These are phyloP conservation scores for Daldinia grandis DNA, from an alignment of 495 filamentous ascomycete genomes.

Conservation along the genomic window DNA sequence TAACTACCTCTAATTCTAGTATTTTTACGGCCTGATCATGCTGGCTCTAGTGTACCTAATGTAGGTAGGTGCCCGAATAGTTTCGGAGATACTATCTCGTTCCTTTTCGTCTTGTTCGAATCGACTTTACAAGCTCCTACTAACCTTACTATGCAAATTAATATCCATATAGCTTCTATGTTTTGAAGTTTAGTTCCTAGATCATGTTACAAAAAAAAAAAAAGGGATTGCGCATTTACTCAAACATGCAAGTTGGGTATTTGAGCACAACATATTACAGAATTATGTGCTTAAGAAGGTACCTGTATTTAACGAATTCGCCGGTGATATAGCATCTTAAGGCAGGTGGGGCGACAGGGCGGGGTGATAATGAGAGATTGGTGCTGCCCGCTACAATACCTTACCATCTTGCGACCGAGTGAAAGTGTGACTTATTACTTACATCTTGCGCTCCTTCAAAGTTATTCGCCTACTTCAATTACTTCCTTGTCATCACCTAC, in stretches of 20 bases:
- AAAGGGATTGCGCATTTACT: background rate
- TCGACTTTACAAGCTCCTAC: background rate
- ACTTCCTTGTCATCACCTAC: background rate
- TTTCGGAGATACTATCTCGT: background rate
- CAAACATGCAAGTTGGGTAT: background rate
- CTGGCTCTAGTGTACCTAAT: background rate
- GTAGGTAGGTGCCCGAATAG: background rate
- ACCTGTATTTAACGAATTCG: background rate
- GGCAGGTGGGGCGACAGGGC: slow-evolving; percentile 33
- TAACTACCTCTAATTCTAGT: background rate
- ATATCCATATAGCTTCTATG: background rate
- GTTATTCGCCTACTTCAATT: background rate
- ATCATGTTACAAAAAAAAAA: background rate
- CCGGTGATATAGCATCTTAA: slow-evolving; percentile 7
- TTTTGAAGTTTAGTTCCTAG: background rate
- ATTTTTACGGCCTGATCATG: background rate
- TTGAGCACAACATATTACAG: background rate
- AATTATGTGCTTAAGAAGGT: background rate
- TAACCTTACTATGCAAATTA: background rate
- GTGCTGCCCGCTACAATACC: slow-evolving; percentile 1
- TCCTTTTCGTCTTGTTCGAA: background rate
- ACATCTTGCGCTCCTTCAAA: background rate
- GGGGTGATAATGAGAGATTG: slow-evolving; percentile 28
- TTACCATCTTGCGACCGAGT: slow-evolving; percentile 28
- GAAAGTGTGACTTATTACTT: slow-evolving; percentile 17